phyloP scores from a whole-genome alignment of 2,329 filamentous ascomycete genomes.

The Parastagonospora nodorum region DNA sequence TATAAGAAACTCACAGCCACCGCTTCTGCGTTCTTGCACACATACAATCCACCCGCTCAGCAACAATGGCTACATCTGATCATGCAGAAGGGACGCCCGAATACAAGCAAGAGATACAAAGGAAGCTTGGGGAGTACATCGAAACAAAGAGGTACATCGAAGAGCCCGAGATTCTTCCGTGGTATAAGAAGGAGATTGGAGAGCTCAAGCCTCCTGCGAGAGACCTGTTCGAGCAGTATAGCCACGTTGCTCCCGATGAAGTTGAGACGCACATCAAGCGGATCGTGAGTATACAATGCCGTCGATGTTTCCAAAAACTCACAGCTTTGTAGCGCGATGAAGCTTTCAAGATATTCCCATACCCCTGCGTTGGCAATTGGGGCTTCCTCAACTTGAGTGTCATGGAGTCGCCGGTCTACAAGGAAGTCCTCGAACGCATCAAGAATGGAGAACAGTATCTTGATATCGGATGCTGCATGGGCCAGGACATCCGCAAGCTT shows the following conservation, averaged over 20 bases:
- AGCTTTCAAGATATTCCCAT: slow-evolving; percentile 29
- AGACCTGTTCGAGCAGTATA: slow-evolving; percentile 48
- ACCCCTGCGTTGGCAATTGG: slow-evolving; percentile 45
- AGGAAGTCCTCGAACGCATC: slow-evolving; percentile 41
- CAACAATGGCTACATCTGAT: slow-evolving; percentile 14
- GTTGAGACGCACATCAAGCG: slow-evolving; percentile 45
- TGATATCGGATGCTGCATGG: slow-evolving; percentile 53
- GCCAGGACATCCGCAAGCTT: slow-evolving; percentile 53
- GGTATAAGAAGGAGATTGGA: slow-evolving; percentile 37
- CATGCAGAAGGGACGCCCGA: not conserved
- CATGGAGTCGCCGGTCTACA: slow-evolving; percentile 29
- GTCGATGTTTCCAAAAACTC: not conserved
- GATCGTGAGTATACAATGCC: slow-evolving; percentile 26
- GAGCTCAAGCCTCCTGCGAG: slow-evolving; percentile 35
- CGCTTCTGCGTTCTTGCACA: no score
- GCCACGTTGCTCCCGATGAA: slow-evolving; percentile 41
- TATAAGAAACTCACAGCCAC: no score
- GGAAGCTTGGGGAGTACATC: slow-evolving; percentile 16
- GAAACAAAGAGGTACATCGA: slow-evolving; percentile 23
- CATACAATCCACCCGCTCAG: not conserved
- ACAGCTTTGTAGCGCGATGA: not conserved
- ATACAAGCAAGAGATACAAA: slow-evolving; percentile 7
- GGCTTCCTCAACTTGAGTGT: slow-evolving; percentile 44
- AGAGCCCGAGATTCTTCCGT: slow-evolving; percentile 31
- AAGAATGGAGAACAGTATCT: slow-evolving; percentile 45